A percentile compares a stretch with the other conserved stretches of the same genome.
Evolutionary conservation across 176 grass and related monocot species (phyloP).

Genomic region (Avena sativa): DNA sequence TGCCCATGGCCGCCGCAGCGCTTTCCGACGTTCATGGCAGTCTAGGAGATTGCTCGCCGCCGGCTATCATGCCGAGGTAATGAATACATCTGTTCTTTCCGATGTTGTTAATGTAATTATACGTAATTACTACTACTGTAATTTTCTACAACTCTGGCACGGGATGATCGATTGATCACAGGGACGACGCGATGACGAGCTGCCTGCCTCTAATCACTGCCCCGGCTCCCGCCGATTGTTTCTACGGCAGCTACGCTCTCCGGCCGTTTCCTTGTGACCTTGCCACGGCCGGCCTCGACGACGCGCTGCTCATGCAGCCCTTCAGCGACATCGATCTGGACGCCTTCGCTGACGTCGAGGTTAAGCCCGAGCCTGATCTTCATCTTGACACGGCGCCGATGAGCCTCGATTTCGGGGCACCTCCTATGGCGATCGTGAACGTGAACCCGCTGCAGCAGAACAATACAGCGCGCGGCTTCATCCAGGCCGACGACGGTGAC

Average conservation of each 20-base stretch:
- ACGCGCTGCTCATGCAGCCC: slow-evolving; percentile 25
- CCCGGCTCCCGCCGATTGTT: neutral
- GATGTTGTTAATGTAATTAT: neutral
- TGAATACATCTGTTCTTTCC: neutral
- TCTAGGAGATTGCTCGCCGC: neutral
- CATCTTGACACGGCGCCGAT: neutral
- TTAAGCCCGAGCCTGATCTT: neutral
- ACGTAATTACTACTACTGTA: neutral
- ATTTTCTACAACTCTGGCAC: neutral
- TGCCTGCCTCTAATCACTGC: neutral
- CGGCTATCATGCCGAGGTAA: slow-evolving; percentile 16
- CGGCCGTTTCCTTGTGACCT: neutral
- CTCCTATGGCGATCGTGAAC: too few species aligned
- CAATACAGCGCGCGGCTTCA: neutral
- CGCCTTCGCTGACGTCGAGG: slow-evolving; percentile 18
- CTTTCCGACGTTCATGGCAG: neutral
- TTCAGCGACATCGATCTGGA: slow-evolving; percentile 51
- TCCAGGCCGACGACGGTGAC: neutral
- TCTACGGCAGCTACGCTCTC: neutral
- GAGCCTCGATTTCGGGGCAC: too few species aligned
- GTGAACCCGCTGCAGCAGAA: neutral
- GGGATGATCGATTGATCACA: neutral
- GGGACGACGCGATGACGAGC: neutral
- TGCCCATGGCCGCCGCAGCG: neutral
- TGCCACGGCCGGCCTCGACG: neutral